Conservation (phyloP, 805 yeast species). For the Cyberlindnera saturnus region DNA sequence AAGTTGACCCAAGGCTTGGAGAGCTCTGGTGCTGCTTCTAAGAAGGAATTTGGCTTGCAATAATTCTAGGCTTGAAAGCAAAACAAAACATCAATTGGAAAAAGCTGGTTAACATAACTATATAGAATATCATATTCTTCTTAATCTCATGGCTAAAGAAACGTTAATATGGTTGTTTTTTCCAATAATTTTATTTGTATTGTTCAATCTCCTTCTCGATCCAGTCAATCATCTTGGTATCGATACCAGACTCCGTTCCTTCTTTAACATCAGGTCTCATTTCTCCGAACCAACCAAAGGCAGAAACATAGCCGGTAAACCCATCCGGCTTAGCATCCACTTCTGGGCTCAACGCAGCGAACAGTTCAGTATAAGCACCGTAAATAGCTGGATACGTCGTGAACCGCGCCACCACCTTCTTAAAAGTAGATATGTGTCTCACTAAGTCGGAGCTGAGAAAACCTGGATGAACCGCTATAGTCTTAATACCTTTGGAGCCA, state of each 20-base stretch:
- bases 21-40: constrained; percentile 63
- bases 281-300: constrained; percentile 37
- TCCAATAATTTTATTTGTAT: constrained; percentile 12
- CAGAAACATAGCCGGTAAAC: constrained; percentile 27
- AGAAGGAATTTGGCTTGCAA: constrained; percentile 39
- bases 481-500: constrained; percentile 23
- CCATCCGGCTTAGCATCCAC: constrained; percentile 29
- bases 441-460: constrained; percentile 29
- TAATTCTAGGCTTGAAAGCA: constrained; percentile 11
- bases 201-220: constrained; percentile 23
- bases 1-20: constrained; percentile 55
- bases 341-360: constrained; percentile 35
- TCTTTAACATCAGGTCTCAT: constrained; percentile 32
- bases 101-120: constrained; percentile 10
- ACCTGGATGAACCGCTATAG: constrained; percentile 38
- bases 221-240: constrained; percentile 29
- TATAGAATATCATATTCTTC: constrained; percentile 12
- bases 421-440: constrained; percentile 16
- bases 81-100: constrained; percentile 9
- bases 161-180: constrained; percentile 17
- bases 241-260: constrained; percentile 27
- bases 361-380: constrained; percentile 41
- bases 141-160: constrained; percentile 14
- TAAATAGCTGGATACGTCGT: constrained; percentile 11
- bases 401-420: not conserved